A percentile compares a stretch with the other conserved stretches of the same genome.
These are phyloP conservation scores for Whalleya microplaca DNA, from an alignment of 2,329 filamentous ascomycete species.

Conservation along the genomic window DNA sequence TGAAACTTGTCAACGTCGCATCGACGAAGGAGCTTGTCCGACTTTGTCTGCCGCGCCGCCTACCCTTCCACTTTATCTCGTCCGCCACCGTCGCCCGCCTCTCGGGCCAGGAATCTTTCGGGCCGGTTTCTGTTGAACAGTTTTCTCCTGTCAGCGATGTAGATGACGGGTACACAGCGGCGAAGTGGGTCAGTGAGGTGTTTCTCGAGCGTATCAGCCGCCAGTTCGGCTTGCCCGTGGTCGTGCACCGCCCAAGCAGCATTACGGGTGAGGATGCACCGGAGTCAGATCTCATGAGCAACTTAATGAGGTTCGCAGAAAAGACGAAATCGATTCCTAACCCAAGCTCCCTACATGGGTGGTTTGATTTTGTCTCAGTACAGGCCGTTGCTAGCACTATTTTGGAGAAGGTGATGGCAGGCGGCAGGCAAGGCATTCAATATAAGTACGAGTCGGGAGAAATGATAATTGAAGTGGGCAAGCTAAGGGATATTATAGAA, in stretches of 20 bases:
- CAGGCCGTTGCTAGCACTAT: background rate
- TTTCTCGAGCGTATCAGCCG: slow-evolving; percentile 19
- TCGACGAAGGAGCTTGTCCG: slow-evolving; percentile 34
- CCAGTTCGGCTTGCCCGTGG: no score
- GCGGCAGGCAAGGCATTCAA: no score
- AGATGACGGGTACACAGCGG: slow-evolving; percentile 27
- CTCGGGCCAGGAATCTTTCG: background rate
- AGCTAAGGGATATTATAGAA: no score
- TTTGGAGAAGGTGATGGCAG: background rate
- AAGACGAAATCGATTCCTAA: background rate
- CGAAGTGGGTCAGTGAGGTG: slow-evolving; percentile 33
- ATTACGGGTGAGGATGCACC: slow-evolving; percentile 1
- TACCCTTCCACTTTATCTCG: slow-evolving; percentile 44
- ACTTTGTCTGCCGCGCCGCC: slow-evolving; percentile 18
- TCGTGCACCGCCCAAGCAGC: slow-evolving; percentile 6
- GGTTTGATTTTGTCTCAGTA: background rate
- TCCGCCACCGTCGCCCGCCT: slow-evolving; percentile 26
- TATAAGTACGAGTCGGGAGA: no score
- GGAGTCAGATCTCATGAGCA: slow-evolving; percentile 6
- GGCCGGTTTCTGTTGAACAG: background rate
- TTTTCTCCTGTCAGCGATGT: slow-evolving; percentile 4
- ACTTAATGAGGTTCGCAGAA: background rate
- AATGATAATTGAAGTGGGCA: no score
- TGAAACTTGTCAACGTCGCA: slow-evolving; percentile 39
- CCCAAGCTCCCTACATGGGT: background rate